These are phyloP conservation scores for Colletotrichum sp. DNA, from an alignment of 2,329 filamentous ascomycete species.

Conservation along the genomic window DNA sequence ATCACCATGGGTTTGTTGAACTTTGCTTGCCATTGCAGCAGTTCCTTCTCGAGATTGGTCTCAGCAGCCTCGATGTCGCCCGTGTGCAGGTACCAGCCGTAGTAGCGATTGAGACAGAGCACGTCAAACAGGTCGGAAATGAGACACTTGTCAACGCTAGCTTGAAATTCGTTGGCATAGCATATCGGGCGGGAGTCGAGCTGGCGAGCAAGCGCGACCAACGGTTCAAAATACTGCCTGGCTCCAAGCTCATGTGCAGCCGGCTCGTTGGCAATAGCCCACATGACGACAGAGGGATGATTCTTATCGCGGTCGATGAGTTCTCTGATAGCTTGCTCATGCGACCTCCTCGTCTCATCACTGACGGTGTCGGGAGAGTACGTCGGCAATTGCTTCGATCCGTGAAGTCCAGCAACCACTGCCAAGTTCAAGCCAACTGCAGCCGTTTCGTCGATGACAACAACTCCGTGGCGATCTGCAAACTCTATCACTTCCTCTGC, in stretches of 20 bases:
- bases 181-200: constrained; percentile 28
- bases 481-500: constrained; percentile 31
- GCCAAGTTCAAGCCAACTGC: constrained; percentile 30
- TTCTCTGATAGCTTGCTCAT: constrained; percentile 27
- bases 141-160: constrained; percentile 15
- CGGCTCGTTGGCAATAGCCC: constrained; percentile 29
- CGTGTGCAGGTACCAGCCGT: constrained; percentile 30
- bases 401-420: constrained; percentile 19
- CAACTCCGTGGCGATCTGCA: constrained; percentile 31
- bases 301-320: constrained; percentile 30
- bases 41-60: constrained; percentile 24
- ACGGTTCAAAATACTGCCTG: constrained; percentile 29
- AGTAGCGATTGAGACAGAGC: constrained; percentile 32
- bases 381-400: constrained; percentile 1
- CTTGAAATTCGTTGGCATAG: constrained; percentile 25
- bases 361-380: constrained; percentile 23
- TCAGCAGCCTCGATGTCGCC: constrained; percentile 28
- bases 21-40: constrained; percentile 27
- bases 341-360: constrained; percentile 19
- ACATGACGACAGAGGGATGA: constrained; percentile 29
- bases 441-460: constrained; percentile 31
- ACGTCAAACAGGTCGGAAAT: constrained; percentile 32
- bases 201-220: constrained; percentile 24
- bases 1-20: constrained; percentile 34
- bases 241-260: constrained; percentile 24